Conservation (phyloP, 352 stramenopile genomes). For the Phytophthora pisi region DNA sequence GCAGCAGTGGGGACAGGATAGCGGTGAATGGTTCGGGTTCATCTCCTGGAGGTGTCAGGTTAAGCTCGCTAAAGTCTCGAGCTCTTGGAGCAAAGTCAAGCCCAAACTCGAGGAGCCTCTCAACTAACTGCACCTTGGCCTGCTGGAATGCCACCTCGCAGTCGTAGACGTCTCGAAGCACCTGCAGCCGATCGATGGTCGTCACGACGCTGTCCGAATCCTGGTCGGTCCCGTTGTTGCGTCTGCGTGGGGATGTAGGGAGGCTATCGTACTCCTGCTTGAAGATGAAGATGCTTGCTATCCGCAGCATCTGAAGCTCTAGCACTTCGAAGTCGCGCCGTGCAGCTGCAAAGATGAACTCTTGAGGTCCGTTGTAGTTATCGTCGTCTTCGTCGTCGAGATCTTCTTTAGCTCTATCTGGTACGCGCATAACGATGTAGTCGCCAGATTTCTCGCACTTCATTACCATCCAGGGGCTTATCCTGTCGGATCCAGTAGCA, state of each 20-base stretch:
- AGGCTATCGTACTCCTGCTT: slow-evolving; percentile 53
- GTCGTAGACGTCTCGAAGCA: slow-evolving; percentile 64
- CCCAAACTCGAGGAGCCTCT: slow-evolving; percentile 37
- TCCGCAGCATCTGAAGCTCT: slow-evolving; percentile 51
- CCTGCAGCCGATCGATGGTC: slow-evolving; percentile 58
- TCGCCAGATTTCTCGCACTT: slow-evolving; percentile 30
- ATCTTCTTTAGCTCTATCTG: neutral
- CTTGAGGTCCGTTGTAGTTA: slow-evolving; percentile 9
- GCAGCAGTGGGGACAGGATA: slow-evolving; percentile 30
- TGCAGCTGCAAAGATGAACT: slow-evolving; percentile 52
- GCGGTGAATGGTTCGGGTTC: slow-evolving; percentile 11
- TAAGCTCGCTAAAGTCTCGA: slow-evolving; percentile 17
- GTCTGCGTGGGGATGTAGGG: slow-evolving; percentile 17
- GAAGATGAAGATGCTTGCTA: slow-evolving; percentile 52
- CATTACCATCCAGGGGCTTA: slow-evolving; percentile 17
- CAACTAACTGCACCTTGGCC: slow-evolving; percentile 45
- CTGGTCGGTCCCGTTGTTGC: neutral
- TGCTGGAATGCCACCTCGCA: slow-evolving; percentile 50
- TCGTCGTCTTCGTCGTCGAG: neutral
- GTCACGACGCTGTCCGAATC: slow-evolving; percentile 10
- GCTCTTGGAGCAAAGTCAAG: slow-evolving; percentile 20
- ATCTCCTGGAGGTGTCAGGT: neutral
- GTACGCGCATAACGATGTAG: slow-evolving; percentile 23
- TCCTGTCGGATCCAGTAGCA: neutral
- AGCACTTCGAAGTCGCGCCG: slow-evolving; percentile 44